Percentiles rank a stretch among this genome's conserved stretches.
Evolutionary conservation across 495 filamentous ascomycete genomes (phyloP).

Genomic region (Umbilicaria muhlenbergii): DNA sequence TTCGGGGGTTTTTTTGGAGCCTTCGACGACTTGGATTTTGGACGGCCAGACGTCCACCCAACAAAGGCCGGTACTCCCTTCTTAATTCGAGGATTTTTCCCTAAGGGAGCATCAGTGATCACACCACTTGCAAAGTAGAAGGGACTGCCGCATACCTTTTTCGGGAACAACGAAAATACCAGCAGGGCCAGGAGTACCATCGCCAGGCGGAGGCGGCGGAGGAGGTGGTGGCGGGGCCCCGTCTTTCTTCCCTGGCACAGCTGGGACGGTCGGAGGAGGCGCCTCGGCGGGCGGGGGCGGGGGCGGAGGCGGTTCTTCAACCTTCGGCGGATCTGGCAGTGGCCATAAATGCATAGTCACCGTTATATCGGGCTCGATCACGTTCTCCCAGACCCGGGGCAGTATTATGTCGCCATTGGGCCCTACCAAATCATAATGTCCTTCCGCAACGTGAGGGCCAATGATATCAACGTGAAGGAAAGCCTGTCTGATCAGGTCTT

Average conservation of each 20-base stretch:
- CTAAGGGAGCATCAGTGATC: background rate
- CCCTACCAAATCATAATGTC: slow-evolving; percentile 72
- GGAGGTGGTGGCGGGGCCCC: slow-evolving; percentile 13
- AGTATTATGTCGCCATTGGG: slow-evolving; percentile 81
- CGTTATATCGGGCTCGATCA: slow-evolving; percentile 73
- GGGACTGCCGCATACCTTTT: background rate
- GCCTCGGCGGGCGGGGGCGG: slow-evolving; percentile 13
- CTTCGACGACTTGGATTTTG: slow-evolving; percentile 1
- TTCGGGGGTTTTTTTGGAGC: too few relatives aligned
- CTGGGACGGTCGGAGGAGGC: slow-evolving; percentile 9
- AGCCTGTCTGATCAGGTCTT: slow-evolving; percentile 72
- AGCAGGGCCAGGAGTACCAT: slow-evolving; percentile 3
- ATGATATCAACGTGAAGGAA: slow-evolving; percentile 75
- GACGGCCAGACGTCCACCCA: slow-evolving; percentile 7
- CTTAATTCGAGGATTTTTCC: slow-evolving; percentile 1
- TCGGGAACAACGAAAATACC: too few relatives aligned
- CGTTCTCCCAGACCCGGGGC: slow-evolving; percentile 73
- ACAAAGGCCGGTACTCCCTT: slow-evolving; percentile 4
- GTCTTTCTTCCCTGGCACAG: slow-evolving; percentile 1
- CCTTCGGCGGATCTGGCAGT: slow-evolving; percentile 46
- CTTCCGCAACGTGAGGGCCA: slow-evolving; percentile 66
- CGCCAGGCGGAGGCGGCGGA: slow-evolving; percentile 6
- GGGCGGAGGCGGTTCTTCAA: slow-evolving; percentile 22
- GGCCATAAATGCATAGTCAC: slow-evolving; percentile 98
- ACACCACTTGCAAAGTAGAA: background rate